phyloP scores from a whole-genome alignment of 176 grass and related monocot species.

The Juncus effusus region DNA sequence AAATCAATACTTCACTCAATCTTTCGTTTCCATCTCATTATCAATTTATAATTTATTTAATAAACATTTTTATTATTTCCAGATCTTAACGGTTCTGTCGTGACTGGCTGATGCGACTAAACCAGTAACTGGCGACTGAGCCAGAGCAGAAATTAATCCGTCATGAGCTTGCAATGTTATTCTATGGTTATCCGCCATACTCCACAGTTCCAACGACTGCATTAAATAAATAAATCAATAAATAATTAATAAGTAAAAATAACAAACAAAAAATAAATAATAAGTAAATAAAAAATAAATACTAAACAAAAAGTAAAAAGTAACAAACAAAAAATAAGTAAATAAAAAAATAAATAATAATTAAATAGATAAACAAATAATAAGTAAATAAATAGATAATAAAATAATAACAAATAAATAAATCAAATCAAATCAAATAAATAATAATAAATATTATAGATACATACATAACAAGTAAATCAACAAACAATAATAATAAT shows the following conservation, averaged over 20 bases:
- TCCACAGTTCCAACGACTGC: constrained; percentile 91
- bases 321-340: no score
- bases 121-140: constrained; percentile 42
- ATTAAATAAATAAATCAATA: constrained; percentile 25
- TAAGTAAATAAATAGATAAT: no score
- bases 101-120: constrained; percentile 83
- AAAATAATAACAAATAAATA: no score
- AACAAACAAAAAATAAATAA: not conserved
- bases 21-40: constrained; percentile 12
- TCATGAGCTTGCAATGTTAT: constrained; percentile 56
- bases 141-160: constrained; percentile 61
- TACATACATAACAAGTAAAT: no score
- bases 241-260: not conserved
- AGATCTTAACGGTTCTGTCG: constrained; percentile 83
- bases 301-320: no score
- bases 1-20: not conserved
- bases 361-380: no score
- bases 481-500: no score
- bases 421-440: no score
- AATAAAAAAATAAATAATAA: not conserved
- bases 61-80: constrained; percentile 47
- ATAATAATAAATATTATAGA: no score
- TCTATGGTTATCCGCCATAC: constrained; percentile 43
- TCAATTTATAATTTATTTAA: not conserved
- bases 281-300: no score